phyloP scores from a whole-genome alignment of 768 basidiomycete species.

The Solioccasus polychromus region DNA sequence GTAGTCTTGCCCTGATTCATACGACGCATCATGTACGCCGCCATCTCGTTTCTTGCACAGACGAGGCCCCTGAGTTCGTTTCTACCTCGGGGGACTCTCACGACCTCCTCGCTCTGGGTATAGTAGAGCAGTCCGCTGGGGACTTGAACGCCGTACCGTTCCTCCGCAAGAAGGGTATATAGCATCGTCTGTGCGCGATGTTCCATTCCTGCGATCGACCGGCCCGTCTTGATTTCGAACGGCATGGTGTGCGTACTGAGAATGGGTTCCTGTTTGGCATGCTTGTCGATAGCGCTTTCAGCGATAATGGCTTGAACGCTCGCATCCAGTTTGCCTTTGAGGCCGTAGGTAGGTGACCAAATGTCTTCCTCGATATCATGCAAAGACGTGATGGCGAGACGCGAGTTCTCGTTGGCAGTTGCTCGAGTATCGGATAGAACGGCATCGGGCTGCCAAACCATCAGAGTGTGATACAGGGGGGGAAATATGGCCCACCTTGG shows the following conservation, averaged over 20 bases:
- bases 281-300: conserved; percentile 36
- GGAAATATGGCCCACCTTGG: conserved; percentile 51
- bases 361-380: conserved; percentile 96
- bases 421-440: conserved; percentile 67
- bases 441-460: conserved; percentile 50
- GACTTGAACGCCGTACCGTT: conserved; percentile 84
- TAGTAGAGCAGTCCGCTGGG: conserved; percentile 89
- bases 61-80: conserved; percentile 87
- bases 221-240: conserved; percentile 96
- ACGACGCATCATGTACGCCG: conserved; percentile 67
- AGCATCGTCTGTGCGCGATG: conserved; percentile 98
- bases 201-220: conserved; percentile 73
- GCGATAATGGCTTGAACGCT: conserved; percentile 70
- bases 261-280: conserved; percentile 16
- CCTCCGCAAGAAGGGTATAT: conserved; percentile 86
- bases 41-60: conserved; percentile 81
- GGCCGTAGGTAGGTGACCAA: conserved; percentile 91
- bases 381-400: conserved; percentile 70
- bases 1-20: conserved; percentile 21
- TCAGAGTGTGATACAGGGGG: not conserved
- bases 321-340: conserved; percentile 95
- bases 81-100: conserved; percentile 71
- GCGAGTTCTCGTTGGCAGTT: conserved; percentile 42
- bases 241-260: conserved; percentile 47
- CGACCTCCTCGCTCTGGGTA: conserved; percentile 86